Evolutionary conservation across 768 basidiomycete genomes (phyloP).

Genomic region (Russula virescens): DNA sequence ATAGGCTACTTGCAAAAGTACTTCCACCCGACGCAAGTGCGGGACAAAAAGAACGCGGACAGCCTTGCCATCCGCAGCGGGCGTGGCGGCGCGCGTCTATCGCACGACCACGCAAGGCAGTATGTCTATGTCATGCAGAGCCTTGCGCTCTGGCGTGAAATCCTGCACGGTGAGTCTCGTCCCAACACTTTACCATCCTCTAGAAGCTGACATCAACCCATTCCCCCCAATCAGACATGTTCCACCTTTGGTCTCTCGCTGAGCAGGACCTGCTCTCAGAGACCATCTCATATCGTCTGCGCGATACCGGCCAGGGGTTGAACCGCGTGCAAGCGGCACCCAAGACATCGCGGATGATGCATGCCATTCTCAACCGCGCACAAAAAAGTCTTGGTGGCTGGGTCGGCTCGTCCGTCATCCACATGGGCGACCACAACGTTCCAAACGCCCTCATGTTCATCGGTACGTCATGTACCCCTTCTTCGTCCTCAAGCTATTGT

Average conservation of each 20-base stretch:
- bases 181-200: background rate
- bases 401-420: slow-evolving; percentile 83
- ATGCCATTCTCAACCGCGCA: slow-evolving; percentile 75
- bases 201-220: no score
- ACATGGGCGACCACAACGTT: slow-evolving; percentile 85
- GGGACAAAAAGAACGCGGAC: slow-evolving; percentile 44
- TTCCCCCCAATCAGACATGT: slow-evolving; percentile 61
- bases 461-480: no score
- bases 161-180: slow-evolving; percentile 58
- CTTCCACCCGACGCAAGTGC: slow-evolving; percentile 69
- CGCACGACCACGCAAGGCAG: slow-evolving; percentile 80
- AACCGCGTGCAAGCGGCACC: slow-evolving; percentile 85
- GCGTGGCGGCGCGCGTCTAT: slow-evolving; percentile 70
- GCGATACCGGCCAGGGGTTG: slow-evolving; percentile 87
- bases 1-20: slow-evolving; percentile 67
- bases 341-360: slow-evolving; percentile 89
- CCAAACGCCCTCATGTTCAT: slow-evolving; percentile 86
- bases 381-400: slow-evolving; percentile 76
- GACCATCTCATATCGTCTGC: slow-evolving; percentile 65
- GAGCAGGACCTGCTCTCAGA: slow-evolving; percentile 81
- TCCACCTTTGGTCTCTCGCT: slow-evolving; percentile 76
- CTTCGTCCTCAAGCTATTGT: no score
- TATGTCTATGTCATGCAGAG: slow-evolving; percentile 84
- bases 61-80: slow-evolving; percentile 80
- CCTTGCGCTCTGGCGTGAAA: slow-evolving; percentile 81